Percentiles rank a stretch among this genome's conserved stretches.
Evolutionary conservation across 176 grass and related monocot genomes (phyloP).

Genomic region (sorghum (Sorghum bicolor)): Sorghum_bicolor_NCBIv3 NC_012873.2:54537501-54538000

Average conservation of each 20-base stretch:
- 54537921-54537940: constrained; percentile 11
- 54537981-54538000: not conserved
- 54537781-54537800: not conserved
- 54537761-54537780: not conserved
- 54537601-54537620: not conserved
- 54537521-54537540: not conserved
- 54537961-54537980: constrained; percentile 19
- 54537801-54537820: too few relatives aligned
- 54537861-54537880: constrained; percentile 5
- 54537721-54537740: not conserved
- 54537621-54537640: not conserved
- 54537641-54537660: not conserved
- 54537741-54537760: too few relatives aligned
- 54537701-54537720: not conserved
- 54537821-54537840: too few relatives aligned
- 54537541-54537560: not conserved
- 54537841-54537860: not conserved
- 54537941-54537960: constrained; percentile 3
- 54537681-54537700: not conserved
- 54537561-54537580: not conserved
- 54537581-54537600: not conserved
- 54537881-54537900: not conserved
- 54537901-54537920: not conserved
- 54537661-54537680: not conserved
- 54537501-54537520: not conserved